A percentile compares a stretch with the other conserved stretches of the same genome.
phyloP scores from a whole-genome alignment of 2,329 filamentous ascomycete species.

The Botrytis hyacinthi region DNA sequence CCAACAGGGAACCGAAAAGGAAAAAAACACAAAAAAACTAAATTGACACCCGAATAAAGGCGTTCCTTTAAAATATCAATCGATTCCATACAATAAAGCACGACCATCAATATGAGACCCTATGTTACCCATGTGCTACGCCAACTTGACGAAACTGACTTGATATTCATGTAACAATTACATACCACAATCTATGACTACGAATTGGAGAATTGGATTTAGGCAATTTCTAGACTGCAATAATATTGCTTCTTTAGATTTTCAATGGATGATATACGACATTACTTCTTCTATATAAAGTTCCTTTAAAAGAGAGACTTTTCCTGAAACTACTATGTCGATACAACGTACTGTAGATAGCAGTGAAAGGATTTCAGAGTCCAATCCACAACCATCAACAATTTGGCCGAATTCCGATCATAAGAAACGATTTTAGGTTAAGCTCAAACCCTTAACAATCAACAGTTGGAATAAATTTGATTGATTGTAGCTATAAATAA shows the following conservation, averaged over 20 bases:
- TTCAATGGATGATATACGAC: neutral
- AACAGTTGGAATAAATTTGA: too few relatives aligned
- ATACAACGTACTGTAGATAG: too few relatives aligned
- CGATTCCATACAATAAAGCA: neutral
- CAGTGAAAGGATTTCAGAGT: too few relatives aligned
- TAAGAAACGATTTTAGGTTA: too few relatives aligned
- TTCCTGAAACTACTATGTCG: too few relatives aligned
- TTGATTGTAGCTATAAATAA: too few relatives aligned
- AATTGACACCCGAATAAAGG: neutral
- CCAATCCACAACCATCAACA: too few relatives aligned
- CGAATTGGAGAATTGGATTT: neutral
- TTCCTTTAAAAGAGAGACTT: rapidly evolving
- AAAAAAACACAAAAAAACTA: neutral
- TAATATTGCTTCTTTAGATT: neutral
- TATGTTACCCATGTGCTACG: neutral
- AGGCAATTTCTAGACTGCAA: neutral
- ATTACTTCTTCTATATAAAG: neutral
- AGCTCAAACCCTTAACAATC: too few relatives aligned
- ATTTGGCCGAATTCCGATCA: too few relatives aligned
- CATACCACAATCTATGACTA: neutral
- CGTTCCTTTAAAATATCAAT: neutral
- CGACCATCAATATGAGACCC: neutral
- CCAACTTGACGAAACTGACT: neutral
- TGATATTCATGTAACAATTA: neutral
- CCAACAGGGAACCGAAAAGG: neutral